Base-by-base conservation (phyloP, 2,329 filamentous ascomycete species). In the Scleromitrula shiraiana region DNA sequence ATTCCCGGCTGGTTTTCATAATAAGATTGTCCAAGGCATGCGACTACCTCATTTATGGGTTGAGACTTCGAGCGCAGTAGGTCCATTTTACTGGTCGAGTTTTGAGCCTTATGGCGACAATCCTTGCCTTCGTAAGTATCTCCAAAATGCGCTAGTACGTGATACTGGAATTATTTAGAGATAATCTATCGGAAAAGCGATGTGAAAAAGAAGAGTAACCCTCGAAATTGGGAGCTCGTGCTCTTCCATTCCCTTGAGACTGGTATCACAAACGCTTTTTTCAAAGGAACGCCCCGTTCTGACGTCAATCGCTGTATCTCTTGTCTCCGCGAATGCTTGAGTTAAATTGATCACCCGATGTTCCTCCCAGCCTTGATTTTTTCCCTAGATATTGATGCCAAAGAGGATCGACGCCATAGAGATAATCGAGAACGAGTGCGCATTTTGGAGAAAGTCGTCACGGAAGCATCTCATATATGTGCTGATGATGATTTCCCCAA, bases 121-220 rank as follows among this genome's bases (percentile, higher is more conserved):
- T 53, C 74, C 72, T 30, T 74, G 78, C 63, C 64, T 82, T 38
- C 78, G 76, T 78, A 68, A 60, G 73, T 64, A 27, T 10, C 30
- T 17, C 22, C 35, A 36, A 38, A 6, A n/a, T 14, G 2, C 5
- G 9, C 4, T 9, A 12, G 9, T 6, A 22, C 14, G 19, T 4
- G 7, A 36, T 6, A 15, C 17, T 22, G 5, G n/a, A 19, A 38
- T 8, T 12, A 23, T 19, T 33, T 15, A 77, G 74, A 82, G 58
- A 76, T 82, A 55, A 71, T 82, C 50, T 79, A 78, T 59, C 75
- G 79, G 55, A 83, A 83, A 63, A 80, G 76, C 17, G 79, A 83
- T 59, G 79, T 82, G 35, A 75, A 76, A 46, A 82, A 83, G 62
- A 80, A 77, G 65, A 77, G 77, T 47, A 73, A 71, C 59, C 82